Base-by-base conservation (phyloP, 306 rosid species). In the Cucurbita maxima region DNA sequence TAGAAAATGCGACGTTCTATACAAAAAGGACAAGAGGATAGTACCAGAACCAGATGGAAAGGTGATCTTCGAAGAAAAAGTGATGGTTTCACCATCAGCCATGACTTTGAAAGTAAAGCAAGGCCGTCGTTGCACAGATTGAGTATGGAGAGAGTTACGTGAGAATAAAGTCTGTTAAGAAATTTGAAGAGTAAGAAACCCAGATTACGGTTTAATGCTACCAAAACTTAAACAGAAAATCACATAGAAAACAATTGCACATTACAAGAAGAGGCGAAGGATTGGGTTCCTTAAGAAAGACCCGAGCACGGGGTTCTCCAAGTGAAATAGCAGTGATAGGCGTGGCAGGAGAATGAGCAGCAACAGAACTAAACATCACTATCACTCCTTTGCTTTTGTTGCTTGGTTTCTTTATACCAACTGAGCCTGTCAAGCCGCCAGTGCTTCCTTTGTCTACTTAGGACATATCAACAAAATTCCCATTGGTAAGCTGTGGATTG, bases 51-150 rank as follows among this genome's bases (percentile, higher is more conserved):
- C 53, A 73, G 81, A 76, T 45, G 77, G 73, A 61, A 80, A 61
- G 50, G 79, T 69, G 56, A 62, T 7, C 71, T 75, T 62, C 12
- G 88, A 62, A n/a, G 88, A 73, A 15, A 25, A 51, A 25, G 86
- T 59, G 45, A 79, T 7, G 8, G 86, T 45, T 20, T 80, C 83
- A 43, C 75, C 72, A 7, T 86, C 77, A 22, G 96, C 87, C 96
- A 93, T 88, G 61, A 90, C 88, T 80, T 73, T 85, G 81, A 85
- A 76, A 40, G 73, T 13, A 57, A 72, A 81, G 75, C 77, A 74
- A 60, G 79, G 76, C 50, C 54, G 78, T 60, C 76, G 73, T 38
- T 37, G 38, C 60, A 37, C 9, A 19, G 81, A 74, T 50, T 81
- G 77, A 1, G 34, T 30, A 30, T 58, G 76, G 64, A 76, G 58